Conservation (phyloP, 2,329 filamentous ascomycete genomes). For the Huntiella bhutanensis region DNA sequence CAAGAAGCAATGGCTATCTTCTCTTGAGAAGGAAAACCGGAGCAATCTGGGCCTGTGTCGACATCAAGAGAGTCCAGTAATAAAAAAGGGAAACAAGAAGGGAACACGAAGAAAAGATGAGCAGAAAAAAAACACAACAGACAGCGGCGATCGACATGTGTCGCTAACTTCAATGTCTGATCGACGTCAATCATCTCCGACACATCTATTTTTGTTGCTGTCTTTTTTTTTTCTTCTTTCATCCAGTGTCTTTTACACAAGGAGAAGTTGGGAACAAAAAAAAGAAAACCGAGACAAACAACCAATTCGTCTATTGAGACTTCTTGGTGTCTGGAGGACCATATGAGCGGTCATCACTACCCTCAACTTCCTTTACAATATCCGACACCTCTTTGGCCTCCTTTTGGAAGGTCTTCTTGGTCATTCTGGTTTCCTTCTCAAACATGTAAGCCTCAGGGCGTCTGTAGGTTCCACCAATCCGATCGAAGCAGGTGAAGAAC, state of each 20-base stretch:
- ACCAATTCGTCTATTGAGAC: slow-evolving; percentile 18
- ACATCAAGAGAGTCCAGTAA: no score
- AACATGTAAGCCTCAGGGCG: slow-evolving; percentile 76
- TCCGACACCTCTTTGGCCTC: slow-evolving; percentile 60
- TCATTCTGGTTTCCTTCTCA: slow-evolving; percentile 70
- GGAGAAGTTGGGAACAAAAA: background rate
- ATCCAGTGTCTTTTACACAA: no score
- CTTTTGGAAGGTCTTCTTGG: slow-evolving; percentile 55
- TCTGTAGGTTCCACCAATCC: slow-evolving; percentile 69
- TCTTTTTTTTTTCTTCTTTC: no score
- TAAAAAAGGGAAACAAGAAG: background rate
- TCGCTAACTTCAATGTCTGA: background rate
- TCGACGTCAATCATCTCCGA: background rate
- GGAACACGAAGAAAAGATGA: background rate
- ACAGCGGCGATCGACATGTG: background rate
- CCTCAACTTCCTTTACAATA: slow-evolving; percentile 54
- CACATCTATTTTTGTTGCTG: no score
- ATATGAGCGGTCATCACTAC: slow-evolving; percentile 33
- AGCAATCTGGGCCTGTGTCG: no score
- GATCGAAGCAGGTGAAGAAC: slow-evolving; percentile 84
- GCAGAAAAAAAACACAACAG: background rate
- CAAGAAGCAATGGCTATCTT: background rate
- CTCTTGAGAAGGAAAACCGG: no score
- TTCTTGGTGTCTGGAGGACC: slow-evolving; percentile 25
- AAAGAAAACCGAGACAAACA: background rate